phyloP scores from a whole-genome alignment of 192 early-diverging fungal genomes.

The Martensiomyces pterosporus region DNA sequence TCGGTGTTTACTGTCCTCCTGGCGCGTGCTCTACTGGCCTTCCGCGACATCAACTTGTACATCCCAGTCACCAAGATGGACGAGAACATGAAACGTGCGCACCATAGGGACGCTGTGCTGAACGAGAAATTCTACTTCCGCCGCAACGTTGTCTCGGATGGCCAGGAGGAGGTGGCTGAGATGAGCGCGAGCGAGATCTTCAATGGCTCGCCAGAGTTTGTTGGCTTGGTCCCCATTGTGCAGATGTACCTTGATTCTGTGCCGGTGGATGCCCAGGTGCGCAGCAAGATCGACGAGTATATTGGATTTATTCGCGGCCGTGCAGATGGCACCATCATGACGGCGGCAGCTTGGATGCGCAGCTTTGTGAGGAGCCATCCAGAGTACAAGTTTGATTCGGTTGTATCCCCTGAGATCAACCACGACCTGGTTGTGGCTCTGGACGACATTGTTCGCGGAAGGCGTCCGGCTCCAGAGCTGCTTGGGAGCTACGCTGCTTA shows the following conservation, averaged over 20 bases:
- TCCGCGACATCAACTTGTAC: conserved; percentile 87
- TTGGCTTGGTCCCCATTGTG: conserved; percentile 81
- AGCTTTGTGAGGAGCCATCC: conserved; percentile 83
- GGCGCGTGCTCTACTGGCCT: conserved; percentile 80
- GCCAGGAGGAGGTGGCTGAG: conserved; percentile 54
- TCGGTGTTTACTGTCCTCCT: conserved; percentile 90
- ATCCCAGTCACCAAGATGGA: conserved; percentile 95
- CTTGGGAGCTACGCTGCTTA: too few species aligned
- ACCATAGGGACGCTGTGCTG: conserved; percentile 76
- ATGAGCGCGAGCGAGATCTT: conserved; percentile 92
- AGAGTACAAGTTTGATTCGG: conserved; percentile 84
- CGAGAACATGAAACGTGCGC: conserved; percentile 87
- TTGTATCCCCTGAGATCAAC: conserved; percentile 77
- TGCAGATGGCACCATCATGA: conserved; percentile 81
- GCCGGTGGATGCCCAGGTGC: conserved; percentile 65
- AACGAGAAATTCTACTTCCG: conserved; percentile 88
- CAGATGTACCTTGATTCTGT: conserved; percentile 77
- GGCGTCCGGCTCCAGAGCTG: conserved; percentile 37
- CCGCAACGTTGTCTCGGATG: conserved; percentile 60
- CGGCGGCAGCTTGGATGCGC: conserved; percentile 86
- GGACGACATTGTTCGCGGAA: conserved; percentile 38
- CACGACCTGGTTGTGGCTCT: conserved; percentile 71
- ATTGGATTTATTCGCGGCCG: conserved; percentile 72
- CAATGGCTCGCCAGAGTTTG: conserved; percentile 75
- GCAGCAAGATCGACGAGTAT: conserved; percentile 66